A percentile compares a stretch with the other conserved stretches of the same genome.
Evolutionary conservation across 805 yeast genomes (phyloP).

Genomic region (Trichomonascus vanleenenianus): DNA sequence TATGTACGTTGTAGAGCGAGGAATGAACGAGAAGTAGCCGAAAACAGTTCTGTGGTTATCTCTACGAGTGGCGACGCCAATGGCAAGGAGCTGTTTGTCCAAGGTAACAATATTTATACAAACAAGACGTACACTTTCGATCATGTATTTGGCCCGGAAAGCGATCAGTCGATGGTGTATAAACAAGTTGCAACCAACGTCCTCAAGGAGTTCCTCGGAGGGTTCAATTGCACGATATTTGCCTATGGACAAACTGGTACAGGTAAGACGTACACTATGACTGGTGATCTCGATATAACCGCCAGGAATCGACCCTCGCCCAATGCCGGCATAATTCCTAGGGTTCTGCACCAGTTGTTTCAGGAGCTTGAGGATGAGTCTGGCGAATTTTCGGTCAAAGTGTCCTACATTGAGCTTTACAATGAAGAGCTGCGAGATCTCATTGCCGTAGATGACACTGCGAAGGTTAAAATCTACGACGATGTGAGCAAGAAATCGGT

Average conservation of each 20-base stretch:
- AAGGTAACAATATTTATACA: conserved; percentile 1
- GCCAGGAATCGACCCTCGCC: conserved; percentile 32
- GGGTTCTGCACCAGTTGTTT: conserved; percentile 47
- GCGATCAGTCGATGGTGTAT: conserved; percentile 54
- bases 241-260: conserved; percentile 96
- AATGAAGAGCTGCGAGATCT: conserved; percentile 78
- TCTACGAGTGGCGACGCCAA: conserved; percentile 6
- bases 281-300: conserved; percentile 28
- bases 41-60: conserved; percentile 53
- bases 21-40: conserved; percentile 45
- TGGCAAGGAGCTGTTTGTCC: conserved; percentile 6
- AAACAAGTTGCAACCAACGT: conserved; percentile 33
- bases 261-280: conserved; percentile 74
- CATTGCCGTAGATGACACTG: conserved; percentile 37
- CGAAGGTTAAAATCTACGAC: conserved; percentile 46
- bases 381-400: conserved; percentile 59
- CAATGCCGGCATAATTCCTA: conserved; percentile 56
- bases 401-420: conserved; percentile 76
- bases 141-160: conserved; percentile 44
- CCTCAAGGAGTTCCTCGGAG: conserved; percentile 53
- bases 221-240: conserved; percentile 71
- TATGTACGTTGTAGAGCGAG: conserved; percentile 57
- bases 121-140: conserved; percentile 47
- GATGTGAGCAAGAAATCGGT: conserved; percentile 37
- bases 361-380: conserved; percentile 31